These are phyloP conservation scores for Rauvolfia tetraphylla DNA, from an alignment of 257 asterid species.

Conservation along the genomic window DNA sequence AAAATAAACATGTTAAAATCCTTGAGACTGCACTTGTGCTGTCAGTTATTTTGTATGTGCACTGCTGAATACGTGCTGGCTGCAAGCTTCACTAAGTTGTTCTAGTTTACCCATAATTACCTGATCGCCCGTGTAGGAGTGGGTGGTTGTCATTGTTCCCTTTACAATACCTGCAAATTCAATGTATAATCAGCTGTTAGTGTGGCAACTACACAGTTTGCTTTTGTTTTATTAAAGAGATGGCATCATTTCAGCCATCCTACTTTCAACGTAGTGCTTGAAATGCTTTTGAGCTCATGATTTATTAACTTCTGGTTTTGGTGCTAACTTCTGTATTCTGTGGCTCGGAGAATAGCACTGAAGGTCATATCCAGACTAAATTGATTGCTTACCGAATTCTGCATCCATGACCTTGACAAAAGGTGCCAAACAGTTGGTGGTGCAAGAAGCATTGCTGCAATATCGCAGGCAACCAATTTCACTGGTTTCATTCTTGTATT, in stretches of 20 bases:
- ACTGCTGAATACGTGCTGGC: background rate
- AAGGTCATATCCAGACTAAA: background rate
- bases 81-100: background rate
- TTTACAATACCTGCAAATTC: slow-evolving; percentile 71
- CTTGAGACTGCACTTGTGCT: background rate
- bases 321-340: background rate
- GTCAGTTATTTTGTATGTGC: background rate
- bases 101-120: slow-evolving; percentile 25
- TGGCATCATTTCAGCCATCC: background rate
- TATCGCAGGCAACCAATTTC: background rate
- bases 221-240: background rate
- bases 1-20: background rate
- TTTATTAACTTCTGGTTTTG: background rate
- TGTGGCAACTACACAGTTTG: background rate
- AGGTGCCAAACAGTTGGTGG: slow-evolving; percentile 96
- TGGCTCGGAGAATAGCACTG: background rate
- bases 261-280: background rate
- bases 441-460: slow-evolving; percentile 95
- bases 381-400: slow-evolving; percentile 54
- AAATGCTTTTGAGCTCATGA: background rate
- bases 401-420: slow-evolving; percentile 83
- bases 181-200: background rate
- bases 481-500: background rate
- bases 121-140: slow-evolving; percentile 98
- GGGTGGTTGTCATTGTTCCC: slow-evolving; percentile 98